These are phyloP conservation scores for Melanogaster broomeanus DNA, from an alignment of 768 basidiomycete genomes.

Conservation along the genomic window DNA sequence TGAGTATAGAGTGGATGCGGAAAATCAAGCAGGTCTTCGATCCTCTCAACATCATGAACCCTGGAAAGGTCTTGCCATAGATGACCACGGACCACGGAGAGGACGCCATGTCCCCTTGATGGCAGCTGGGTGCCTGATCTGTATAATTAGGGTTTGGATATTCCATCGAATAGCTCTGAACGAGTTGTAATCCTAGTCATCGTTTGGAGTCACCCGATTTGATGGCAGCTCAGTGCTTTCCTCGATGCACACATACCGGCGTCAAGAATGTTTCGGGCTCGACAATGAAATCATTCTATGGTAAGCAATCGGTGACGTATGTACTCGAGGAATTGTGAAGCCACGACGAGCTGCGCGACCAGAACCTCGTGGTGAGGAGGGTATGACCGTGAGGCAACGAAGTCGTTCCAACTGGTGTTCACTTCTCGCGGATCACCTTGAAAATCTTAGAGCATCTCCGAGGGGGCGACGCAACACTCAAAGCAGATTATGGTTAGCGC, in stretches of 20 bases:
- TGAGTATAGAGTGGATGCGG: conserved; percentile 87
- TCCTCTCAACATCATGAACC: conserved; percentile 90
- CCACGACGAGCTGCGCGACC: conserved; percentile 14
- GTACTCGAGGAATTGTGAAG: conserved; percentile 24
- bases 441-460: conserved; percentile 24
- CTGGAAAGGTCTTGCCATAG: conserved; percentile 69
- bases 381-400: conserved; percentile 18
- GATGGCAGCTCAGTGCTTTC: conserved; percentile 4
- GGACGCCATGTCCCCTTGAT: not conserved
- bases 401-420: not conserved
- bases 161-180: no score
- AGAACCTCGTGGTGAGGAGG: not conserved
- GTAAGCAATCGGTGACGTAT: conserved; percentile 9
- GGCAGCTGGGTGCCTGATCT: not conserved
- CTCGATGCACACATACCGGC: conserved; percentile 9
- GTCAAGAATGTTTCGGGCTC: no score
- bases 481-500: conserved; percentile 5
- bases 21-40: conserved; percentile 89
- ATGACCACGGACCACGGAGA: no score
- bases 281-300: no score
- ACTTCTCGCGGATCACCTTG: conserved; percentile 13
- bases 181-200: no score
- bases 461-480: conserved; percentile 17
- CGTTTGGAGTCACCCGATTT: not conserved
- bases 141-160: no score